phyloP scores from a whole-genome alignment of 352 stramenopile genomes.

The Phytophthora palmivora region DNA sequence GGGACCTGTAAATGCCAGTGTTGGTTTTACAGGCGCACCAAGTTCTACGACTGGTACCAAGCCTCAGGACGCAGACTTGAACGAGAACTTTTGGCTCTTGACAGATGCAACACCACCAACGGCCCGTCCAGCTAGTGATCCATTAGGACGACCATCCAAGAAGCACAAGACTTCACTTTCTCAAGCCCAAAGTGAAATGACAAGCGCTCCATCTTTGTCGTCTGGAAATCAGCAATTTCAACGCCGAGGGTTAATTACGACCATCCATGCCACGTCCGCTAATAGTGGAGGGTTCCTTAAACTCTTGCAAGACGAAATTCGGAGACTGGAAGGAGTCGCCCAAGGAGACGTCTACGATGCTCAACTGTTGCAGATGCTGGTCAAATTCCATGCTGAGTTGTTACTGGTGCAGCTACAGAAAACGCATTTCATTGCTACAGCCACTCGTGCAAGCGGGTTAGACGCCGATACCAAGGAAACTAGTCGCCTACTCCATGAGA shows the following conservation, averaged over 20 bases:
- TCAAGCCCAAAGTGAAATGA: constrained; percentile 9
- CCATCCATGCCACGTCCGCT: neutral
- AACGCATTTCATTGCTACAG: constrained; percentile 9
- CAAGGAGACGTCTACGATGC: constrained; percentile 36
- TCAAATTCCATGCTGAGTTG: constrained; percentile 46
- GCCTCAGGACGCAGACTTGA: neutral
- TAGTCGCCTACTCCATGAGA: constrained; percentile 22
- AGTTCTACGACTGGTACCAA: constrained; percentile 1
- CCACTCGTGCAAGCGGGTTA: constrained; percentile 15
- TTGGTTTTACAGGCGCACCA: constrained; percentile 9
- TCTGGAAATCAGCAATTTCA: constrained; percentile 2
- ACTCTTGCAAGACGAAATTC: constrained; percentile 40
- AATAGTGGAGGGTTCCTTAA: constrained; percentile 15
- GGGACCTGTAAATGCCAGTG: constrained; percentile 16
- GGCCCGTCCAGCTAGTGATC: neutral
- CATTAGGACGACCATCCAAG: constrained; percentile 10
- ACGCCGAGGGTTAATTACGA: neutral
- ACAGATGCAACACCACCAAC: constrained; percentile 4
- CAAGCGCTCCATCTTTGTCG: neutral
- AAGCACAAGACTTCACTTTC: constrained; percentile 18
- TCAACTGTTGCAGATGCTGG: constrained; percentile 41
- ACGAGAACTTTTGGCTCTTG: constrained; percentile 22
- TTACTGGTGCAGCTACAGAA: constrained; percentile 28
- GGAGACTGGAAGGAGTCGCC: constrained; percentile 15
- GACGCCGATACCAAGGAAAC: constrained; percentile 21